Evolutionary conservation across 306 rosid genomes (phyloP), one percentile per base, ranked within the genome.

Genomic region (Acacia acuminata): DNA sequence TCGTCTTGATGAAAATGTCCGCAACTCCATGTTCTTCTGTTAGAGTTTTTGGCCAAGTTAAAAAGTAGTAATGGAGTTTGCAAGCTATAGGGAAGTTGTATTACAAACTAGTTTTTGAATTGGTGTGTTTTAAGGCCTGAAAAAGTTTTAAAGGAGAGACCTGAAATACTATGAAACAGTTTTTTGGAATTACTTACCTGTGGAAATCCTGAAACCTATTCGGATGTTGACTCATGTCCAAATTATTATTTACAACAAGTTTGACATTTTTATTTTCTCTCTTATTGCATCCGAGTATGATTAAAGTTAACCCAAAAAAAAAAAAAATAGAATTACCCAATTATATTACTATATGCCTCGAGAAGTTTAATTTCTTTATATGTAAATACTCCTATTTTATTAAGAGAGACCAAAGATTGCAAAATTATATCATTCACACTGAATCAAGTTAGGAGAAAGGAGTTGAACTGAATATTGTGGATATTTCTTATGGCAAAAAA

Each of bases 21-120:
- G 13, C 3, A 27, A 82, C 20, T 24, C 82, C 63, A 87, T 87
- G 90, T 87, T 87, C 82, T 87, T 87, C 44, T 87, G 90, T 64
- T 87, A 22, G 61, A 20, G 17, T 9, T n/a, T 22, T 58, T 58
- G 25, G 11, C 24, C 25, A 7, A 8, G 22, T 51, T 47, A 47
- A 47, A 12, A 12, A 11, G 53, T 13, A 15, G 56, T 19, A 17
- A 19, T 55, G 61, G 22, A 19, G 61, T 55, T 58, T 9, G 24
- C 30, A 56, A n/a, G 22, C 24, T 53, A 7, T 2, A 19, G 10
- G 24, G 61, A 20, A 53, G 61, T 19, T 17, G 24, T 20, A 1
- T 20, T 7, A 5, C 61, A n/a, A n/a, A 55, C 1, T 1, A 8
- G 63, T 55, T 55, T 55, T 20, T 20, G 63, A 17, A 6, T 17